phyloP scores from a whole-genome alignment of 2,329 filamentous ascomycete genomes.

The Pseudogymnoascus sp. region DNA sequence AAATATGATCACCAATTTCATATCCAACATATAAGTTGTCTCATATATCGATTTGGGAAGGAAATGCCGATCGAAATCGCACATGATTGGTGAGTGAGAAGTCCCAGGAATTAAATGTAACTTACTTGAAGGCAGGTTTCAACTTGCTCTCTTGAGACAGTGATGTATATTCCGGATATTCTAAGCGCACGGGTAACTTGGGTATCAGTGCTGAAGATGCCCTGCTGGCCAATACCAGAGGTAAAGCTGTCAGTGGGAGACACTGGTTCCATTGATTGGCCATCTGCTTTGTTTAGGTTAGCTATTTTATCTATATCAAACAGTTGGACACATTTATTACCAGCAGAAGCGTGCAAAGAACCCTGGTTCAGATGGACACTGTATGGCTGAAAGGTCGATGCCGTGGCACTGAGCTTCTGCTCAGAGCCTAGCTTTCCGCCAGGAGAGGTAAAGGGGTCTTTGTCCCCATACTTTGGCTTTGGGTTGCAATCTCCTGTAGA shows the following conservation, averaged over 20 bases:
- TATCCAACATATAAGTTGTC: neutral
- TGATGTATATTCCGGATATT: constrained; percentile 20
- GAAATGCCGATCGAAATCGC: neutral
- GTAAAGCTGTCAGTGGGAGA: neutral
- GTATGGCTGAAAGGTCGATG: constrained; percentile 52
- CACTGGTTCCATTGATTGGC: neutral
- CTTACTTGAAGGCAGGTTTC: constrained; percentile 20
- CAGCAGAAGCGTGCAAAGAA: neutral
- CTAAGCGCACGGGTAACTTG: constrained; percentile 24
- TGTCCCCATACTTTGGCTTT: constrained; percentile 29
- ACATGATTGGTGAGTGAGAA: neutral
- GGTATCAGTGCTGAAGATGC: constrained; percentile 26
- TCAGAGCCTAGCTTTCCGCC: constrained; percentile 28
- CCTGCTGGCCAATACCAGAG: constrained; percentile 7
- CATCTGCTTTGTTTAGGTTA: neutral
- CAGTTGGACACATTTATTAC: neutral
- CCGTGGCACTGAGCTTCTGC: constrained; percentile 55
- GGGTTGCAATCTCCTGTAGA: constrained; percentile 18
- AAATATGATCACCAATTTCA: neutral
- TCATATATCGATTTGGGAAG: neutral
- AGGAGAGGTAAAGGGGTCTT: constrained; percentile 46
- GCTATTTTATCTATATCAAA: neutral
- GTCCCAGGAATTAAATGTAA: neutral
- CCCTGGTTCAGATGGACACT: constrained; percentile 11
- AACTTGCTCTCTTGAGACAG: constrained; percentile 17